phyloP scores from a whole-genome alignment of 768 basidiomycete genomes.

The button mushroom (Agaricus bisporus) region DNA sequence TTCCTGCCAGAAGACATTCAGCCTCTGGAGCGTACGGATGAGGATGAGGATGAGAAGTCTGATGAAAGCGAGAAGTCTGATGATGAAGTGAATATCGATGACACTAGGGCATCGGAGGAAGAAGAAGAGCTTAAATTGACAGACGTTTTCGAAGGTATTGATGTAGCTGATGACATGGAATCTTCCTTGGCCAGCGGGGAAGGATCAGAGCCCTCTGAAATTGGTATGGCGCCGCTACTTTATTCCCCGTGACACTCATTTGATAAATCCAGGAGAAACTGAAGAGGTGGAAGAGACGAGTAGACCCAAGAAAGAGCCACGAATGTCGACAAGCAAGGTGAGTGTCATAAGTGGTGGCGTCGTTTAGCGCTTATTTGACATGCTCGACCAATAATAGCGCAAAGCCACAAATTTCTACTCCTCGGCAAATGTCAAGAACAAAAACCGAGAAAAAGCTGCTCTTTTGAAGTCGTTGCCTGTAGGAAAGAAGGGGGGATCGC shows the following conservation, averaged over 20 bases:
- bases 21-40: constrained; percentile 39
- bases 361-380: constrained; percentile 2
- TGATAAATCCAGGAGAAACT: too few relatives aligned
- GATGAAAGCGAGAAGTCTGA: constrained; percentile 33
- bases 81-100: constrained; percentile 30
- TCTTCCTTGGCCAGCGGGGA: constrained; percentile 18
- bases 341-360: constrained; percentile 7
- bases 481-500: constrained; percentile 41
- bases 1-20: constrained; percentile 83
- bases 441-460: constrained; percentile 61
- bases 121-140: constrained; percentile 72
- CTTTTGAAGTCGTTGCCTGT: constrained; percentile 50
- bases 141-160: constrained; percentile 72
- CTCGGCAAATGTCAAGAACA: constrained; percentile 82
- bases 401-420: constrained; percentile 89
- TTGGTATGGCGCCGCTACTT: constrained; percentile 13
- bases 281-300: too few relatives aligned
- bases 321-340: constrained; percentile 95
- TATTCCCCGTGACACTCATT: neutral
- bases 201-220: constrained; percentile 19
- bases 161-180: constrained; percentile 18
- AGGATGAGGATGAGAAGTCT: constrained; percentile 30
- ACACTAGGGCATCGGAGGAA: constrained; percentile 22
- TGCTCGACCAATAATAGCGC: constrained; percentile 40
- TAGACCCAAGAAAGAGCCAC: constrained; percentile 46